Evolutionary conservation across 805 yeast species (phyloP), one percentile per base, ranked within the genome.

Genomic region (Metschnikowia noctiluminum): DNA sequence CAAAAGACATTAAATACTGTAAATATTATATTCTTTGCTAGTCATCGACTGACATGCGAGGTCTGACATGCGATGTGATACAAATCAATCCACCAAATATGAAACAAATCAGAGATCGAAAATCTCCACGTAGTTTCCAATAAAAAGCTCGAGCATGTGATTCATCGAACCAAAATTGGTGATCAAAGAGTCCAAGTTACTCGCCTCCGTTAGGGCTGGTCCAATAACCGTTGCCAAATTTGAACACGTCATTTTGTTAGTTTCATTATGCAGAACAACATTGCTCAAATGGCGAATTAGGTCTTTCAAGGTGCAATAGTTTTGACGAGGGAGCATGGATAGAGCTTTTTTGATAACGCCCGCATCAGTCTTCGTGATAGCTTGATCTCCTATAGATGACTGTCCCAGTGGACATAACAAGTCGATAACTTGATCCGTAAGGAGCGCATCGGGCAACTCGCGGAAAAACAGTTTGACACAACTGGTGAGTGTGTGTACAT

Each of bases 211-310:
- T 46, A 80, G 71, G 2, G 82, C 78, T 1, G 84, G 84, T 1
- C 84, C 84, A 53, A 92, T 85, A 7, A 92, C 97, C 47, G 95
- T 92, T 5, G 97, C 96, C 60, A 92, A 69, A 62, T 92, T 92
- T 1, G 89, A 84, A 2, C 96, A 81, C 48, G 85, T 88, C 98
- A 92, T 92, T 63, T 84, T 84, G 68, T 92, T 92, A 41, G 69
- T 70, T 10, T 79, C 82, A 40, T 84, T 82, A 60, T 81, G 82
- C 50, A 77, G 77, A 46, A 86, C 83, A 26, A 92, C 84, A 55
- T 76, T 77, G 54, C 78, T 74, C 70, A 91, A 76, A 69, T 91
- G 98, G 38, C 74, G 68, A 35, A 86, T 74, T 46, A 92, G 71
- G 42, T 86, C 68, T 59, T 80, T 80, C 63, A 92, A 72, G 8